These are phyloP conservation scores for Stemphylium vesicarium DNA, from an alignment of 2,329 filamentous ascomycete genomes.

Conservation along the genomic window DNA sequence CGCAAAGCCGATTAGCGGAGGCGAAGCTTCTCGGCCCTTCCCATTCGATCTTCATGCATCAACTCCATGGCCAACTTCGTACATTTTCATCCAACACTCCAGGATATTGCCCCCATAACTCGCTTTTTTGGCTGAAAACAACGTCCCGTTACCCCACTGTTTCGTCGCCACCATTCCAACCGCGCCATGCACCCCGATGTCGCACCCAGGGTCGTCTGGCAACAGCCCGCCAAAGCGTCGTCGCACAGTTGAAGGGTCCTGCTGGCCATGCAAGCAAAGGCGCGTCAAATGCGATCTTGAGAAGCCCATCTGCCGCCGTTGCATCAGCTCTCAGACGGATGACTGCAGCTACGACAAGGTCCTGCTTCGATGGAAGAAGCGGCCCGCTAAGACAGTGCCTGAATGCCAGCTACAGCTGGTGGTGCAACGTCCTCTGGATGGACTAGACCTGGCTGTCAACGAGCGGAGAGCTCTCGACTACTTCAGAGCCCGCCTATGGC, in stretches of 20 bases:
- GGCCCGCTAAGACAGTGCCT: constrained; percentile 12
- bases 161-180: neutral
- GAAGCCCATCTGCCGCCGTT: constrained; percentile 13
- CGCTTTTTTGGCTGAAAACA: neutral
- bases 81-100: neutral
- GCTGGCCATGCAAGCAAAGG: constrained; percentile 17
- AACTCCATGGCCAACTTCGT: neutral
- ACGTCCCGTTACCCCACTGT: neutral
- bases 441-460: constrained; percentile 10
- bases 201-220: constrained; percentile 14
- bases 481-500: constrained; percentile 21
- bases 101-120: neutral
- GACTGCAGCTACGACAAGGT: constrained; percentile 15
- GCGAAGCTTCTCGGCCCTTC: constrained; percentile 3
- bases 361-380: constrained; percentile 15
- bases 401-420: constrained; percentile 3
- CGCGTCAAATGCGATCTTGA: constrained; percentile 13
- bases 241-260: constrained; percentile 17
- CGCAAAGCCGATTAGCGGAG: neutral
- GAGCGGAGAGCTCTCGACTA: constrained; percentile 22
- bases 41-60: constrained; percentile 5
- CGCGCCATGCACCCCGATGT: constrained; percentile 19
- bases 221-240: constrained; percentile 13
- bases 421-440: constrained; percentile 2
- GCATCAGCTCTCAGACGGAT: constrained; percentile 4